Percentiles rank a stretch among this genome's conserved stretches.
phyloP scores from a whole-genome alignment of 768 basidiomycete genomes.

The Boletus bicolor region DNA sequence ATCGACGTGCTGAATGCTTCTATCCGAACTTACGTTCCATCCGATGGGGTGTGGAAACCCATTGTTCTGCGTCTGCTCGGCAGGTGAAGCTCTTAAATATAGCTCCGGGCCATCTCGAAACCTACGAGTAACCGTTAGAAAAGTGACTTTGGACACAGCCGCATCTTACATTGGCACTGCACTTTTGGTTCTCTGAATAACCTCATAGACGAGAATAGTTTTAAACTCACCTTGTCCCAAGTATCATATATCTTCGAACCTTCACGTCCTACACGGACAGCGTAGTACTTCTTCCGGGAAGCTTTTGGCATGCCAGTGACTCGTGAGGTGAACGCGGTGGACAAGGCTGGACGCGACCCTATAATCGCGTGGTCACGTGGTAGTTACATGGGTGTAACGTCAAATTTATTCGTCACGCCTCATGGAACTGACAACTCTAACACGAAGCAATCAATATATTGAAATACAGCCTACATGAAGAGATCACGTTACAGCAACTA shows the following conservation, averaged over 20 bases:
- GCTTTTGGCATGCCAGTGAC: conserved; percentile 28
- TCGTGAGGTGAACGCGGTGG: neutral
- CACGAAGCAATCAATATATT: neutral
- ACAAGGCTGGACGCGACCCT: neutral
- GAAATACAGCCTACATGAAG: neutral
- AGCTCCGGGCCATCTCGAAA: conserved; percentile 50
- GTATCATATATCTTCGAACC: conserved; percentile 55
- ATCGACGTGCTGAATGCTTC: neutral
- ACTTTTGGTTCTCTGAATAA: conserved; percentile 32
- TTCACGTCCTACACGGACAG: conserved; percentile 54
- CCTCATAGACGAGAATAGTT: neutral
- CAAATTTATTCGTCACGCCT: too few relatives aligned
- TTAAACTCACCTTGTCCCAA: conserved; percentile 55
- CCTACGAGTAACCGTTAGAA: conserved; percentile 33
- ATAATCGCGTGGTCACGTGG: neutral
- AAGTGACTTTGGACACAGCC: neutral
- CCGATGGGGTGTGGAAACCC: conserved; percentile 32
- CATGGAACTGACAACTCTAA: neutral
- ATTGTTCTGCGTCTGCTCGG: conserved; percentile 45
- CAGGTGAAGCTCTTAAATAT: conserved; percentile 52
- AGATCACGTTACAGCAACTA: neutral
- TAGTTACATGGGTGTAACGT: neutral
- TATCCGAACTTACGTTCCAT: conserved; percentile 18
- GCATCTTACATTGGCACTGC: conserved; percentile 41
- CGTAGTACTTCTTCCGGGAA: conserved; percentile 50